phyloP scores from a whole-genome alignment of 345 rosid species.

The Gynandropsis gynandra region DNA sequence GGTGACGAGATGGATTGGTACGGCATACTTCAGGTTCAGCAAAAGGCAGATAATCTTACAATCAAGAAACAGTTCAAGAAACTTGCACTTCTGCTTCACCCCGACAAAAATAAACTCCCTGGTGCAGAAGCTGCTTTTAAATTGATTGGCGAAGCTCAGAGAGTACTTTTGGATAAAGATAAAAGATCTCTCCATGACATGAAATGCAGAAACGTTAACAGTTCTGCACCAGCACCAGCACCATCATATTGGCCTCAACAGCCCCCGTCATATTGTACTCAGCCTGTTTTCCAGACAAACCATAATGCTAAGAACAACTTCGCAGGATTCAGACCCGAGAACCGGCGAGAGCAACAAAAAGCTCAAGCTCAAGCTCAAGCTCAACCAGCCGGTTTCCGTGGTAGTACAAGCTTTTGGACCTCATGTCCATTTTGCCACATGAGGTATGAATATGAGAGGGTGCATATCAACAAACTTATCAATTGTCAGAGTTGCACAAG shows the following conservation, averaged over 20 bases:
- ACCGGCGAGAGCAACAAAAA: constrained; percentile 31
- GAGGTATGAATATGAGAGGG: constrained; percentile 40
- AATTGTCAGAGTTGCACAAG: constrained; percentile 49
- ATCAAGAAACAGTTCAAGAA: constrained; percentile 85
- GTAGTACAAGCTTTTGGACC: constrained; percentile 49
- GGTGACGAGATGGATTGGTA: constrained; percentile 88
- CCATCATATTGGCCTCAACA: constrained; percentile 36
- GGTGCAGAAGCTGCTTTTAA: constrained; percentile 96
- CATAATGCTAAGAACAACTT: constrained; percentile 23
- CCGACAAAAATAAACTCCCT: constrained; percentile 83
- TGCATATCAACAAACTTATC: constrained; percentile 28
- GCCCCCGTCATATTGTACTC: constrained; percentile 16
- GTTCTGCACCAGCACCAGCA: constrained; percentile 25
- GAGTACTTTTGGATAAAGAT: constrained; percentile 57
- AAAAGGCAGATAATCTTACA: constrained; percentile 48
- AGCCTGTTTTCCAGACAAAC: constrained; percentile 26
- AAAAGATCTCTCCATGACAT: constrained; percentile 55
- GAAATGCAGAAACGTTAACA: constrained; percentile 29
- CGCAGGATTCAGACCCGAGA: constrained; percentile 27
- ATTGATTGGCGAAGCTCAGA: constrained; percentile 78
- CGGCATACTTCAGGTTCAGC: constrained; percentile 65
- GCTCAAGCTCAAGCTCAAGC: too few relatives aligned
- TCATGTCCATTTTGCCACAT: constrained; percentile 55
- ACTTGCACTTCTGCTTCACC: constrained; percentile 82
- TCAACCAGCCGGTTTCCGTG: constrained; percentile 35